Evolutionary conservation across 73 alveolate genomes (phyloP).

Genomic region (Stentor coeruleus): DNA sequence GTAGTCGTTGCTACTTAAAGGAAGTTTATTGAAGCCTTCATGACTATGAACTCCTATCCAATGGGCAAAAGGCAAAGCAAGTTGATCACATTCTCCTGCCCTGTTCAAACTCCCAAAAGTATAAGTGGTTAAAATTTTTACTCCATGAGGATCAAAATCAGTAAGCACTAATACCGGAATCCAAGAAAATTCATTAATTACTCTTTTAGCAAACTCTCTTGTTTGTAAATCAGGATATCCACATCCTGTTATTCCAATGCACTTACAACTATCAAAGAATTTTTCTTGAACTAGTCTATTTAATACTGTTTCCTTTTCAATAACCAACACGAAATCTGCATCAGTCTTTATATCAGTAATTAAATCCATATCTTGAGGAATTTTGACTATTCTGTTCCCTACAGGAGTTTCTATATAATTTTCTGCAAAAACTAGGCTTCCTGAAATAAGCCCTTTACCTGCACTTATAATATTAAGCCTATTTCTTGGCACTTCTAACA

Average conservation of each 20-base stretch:
- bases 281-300: neutral
- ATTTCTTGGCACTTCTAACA: slow-evolving; percentile 16
- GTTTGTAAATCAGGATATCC: slow-evolving; percentile 10
- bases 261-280: neutral
- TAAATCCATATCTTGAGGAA: slow-evolving; percentile 14
- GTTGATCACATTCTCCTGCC: neutral
- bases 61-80: slow-evolving; percentile 17
- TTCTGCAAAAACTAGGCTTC: neutral
- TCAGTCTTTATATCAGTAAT: neutral
- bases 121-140: slow-evolving; percentile 8
- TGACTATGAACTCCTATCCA: slow-evolving; percentile 6
- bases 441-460: slow-evolving; percentile 1
- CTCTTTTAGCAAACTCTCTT: neutral
- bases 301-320: slow-evolving; percentile 19
- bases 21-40: neutral
- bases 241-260: slow-evolving; percentile 16
- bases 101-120: neutral
- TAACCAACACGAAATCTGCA: neutral
- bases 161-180: slow-evolving; percentile 11
- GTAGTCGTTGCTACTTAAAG: neutral
- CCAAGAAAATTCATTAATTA: neutral
- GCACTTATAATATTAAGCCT: slow-evolving; percentile 15
- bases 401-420: neutral
- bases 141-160: slow-evolving; percentile 26
- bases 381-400: neutral